A percentile compares a stretch with the other conserved stretches of the same genome.
These are phyloP conservation scores for Terfezia boudieri DNA, from an alignment of 495 filamentous ascomycete species.

Conservation along the genomic window DNA sequence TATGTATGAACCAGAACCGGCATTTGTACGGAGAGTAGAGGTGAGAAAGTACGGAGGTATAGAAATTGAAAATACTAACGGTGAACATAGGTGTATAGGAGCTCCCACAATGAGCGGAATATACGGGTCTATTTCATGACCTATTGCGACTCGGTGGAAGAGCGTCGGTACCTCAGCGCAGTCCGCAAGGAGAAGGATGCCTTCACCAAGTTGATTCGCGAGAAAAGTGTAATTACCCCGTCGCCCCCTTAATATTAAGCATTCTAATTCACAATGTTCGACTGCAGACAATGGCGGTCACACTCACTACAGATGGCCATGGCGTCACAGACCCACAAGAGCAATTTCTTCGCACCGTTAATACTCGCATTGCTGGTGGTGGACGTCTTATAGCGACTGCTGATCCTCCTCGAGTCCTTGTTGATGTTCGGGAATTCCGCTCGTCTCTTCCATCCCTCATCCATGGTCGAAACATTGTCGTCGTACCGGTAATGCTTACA, in stretches of 20 bases:
- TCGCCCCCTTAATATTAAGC: not conserved
- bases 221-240: constrained; percentile 40
- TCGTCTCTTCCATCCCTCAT: constrained; percentile 78
- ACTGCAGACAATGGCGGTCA: constrained; percentile 56
- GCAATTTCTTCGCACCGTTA: constrained; percentile 79
- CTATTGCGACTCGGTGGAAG: constrained; percentile 84
- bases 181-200: constrained; percentile 86
- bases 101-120: constrained; percentile 71
- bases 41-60: not conserved
- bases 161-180: constrained; percentile 76
- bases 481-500: constrained; percentile 84
- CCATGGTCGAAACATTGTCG: constrained; percentile 62
- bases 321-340: constrained; percentile 68
- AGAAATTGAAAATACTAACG: constrained; percentile 1
- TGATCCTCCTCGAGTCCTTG: constrained; percentile 74
- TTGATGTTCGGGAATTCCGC: constrained; percentile 89
- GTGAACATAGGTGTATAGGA: constrained; percentile 52
- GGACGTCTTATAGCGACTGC: constrained; percentile 72
- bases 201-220: constrained; percentile 79
- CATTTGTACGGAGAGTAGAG: constrained; percentile 84
- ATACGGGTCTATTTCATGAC: constrained; percentile 90
- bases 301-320: constrained; percentile 49
- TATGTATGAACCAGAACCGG: constrained; percentile 95
- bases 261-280: constrained; percentile 1
- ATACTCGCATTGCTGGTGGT: constrained; percentile 89